Conservation (phyloP, 1,284 basidiomycete species). For the Irpex sp. region DNA sequence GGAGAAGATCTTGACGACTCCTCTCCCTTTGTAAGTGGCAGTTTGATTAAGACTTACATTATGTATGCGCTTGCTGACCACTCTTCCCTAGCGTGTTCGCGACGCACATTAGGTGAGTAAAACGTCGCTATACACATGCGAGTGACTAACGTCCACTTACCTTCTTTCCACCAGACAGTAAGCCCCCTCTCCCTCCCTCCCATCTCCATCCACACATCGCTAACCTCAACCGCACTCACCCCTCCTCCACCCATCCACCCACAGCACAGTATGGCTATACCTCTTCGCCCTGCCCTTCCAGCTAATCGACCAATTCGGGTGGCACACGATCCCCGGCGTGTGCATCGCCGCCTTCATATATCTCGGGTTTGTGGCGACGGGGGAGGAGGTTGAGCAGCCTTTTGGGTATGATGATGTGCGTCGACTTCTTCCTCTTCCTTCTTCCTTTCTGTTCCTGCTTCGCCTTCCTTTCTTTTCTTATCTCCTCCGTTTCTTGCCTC, state of each 20-base stretch:
- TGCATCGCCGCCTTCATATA: conserved; percentile 61
- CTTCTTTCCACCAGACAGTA: conserved; percentile 6
- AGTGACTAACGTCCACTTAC: too few species aligned
- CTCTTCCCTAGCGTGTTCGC: conserved; percentile 60
- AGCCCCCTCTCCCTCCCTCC: too few species aligned
- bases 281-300: conserved; percentile 67
- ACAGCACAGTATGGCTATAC: conserved; percentile 66
- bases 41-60: too few species aligned
- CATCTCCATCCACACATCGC: too few species aligned
- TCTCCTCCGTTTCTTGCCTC: too few species aligned
- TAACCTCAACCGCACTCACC: too few species aligned
- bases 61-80: too few species aligned
- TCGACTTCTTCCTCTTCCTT: not conserved
- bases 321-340: conserved; percentile 55
- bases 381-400: conserved; percentile 65
- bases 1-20: conserved; percentile 57
- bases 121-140: too few species aligned
- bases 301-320: conserved; percentile 50
- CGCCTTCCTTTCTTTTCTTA: too few species aligned
- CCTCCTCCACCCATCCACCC: too few species aligned
- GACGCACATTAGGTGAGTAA: conserved; percentile 54
- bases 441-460: not conserved
- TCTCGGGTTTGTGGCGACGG: conserved; percentile 58
- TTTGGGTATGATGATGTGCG: conserved; percentile 40
- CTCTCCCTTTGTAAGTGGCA: conserved; percentile 59